Evolutionary conservation across 139 green algal species (phyloP), one percentile per base, ranked within the genome.

Genomic region (Volvox africanus): DNA sequence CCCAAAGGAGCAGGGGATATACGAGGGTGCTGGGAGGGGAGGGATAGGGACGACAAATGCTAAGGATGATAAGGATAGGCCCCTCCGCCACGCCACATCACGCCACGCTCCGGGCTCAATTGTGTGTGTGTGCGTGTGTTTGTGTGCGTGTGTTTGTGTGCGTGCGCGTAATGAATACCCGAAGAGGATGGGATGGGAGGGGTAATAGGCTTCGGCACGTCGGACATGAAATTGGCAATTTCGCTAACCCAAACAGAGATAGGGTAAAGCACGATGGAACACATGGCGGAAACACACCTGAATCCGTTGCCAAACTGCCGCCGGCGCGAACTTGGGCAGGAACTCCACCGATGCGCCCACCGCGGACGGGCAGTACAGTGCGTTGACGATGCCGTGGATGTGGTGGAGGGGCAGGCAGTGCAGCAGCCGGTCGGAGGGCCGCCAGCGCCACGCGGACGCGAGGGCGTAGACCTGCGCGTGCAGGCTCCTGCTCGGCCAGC

Each of bases 331-430:
- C 44, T 95, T 95, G 35, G 95, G 93, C 88, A 97, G 65, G 80
- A 99, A 96, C 83, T 98, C 93, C 12, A 99, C 97, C 1, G 79
- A 84, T 1, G 97, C 98, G 18, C 97, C 98, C 13, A 78, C 89
- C 26, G 83, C 88, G 71, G 97, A 95, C 3, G 98, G 90, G 82
- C 94, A 97, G 91, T 97, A 93, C 61, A 99, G 94, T 11, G 95
- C 98, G 92, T 99, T 99, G 37, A 99, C 96, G 75, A 99, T 96
- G 89, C 98, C 98, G 88, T 99, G 98, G 28, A 99, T 93, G 94
- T 99, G 97, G 93, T 99, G 98, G 89, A 99, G 95, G 20, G 98
- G 92, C 94, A 99, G 95, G 0, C 86, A 76, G 94, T 99, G 97
- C 37, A 99, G 90, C 61, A 99, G 96, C 35, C 80, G 75, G 95